Evolutionary conservation across 2,329 filamentous ascomycete species (phyloP).

Genomic region (Colletotrichum plurivorum): DNA sequence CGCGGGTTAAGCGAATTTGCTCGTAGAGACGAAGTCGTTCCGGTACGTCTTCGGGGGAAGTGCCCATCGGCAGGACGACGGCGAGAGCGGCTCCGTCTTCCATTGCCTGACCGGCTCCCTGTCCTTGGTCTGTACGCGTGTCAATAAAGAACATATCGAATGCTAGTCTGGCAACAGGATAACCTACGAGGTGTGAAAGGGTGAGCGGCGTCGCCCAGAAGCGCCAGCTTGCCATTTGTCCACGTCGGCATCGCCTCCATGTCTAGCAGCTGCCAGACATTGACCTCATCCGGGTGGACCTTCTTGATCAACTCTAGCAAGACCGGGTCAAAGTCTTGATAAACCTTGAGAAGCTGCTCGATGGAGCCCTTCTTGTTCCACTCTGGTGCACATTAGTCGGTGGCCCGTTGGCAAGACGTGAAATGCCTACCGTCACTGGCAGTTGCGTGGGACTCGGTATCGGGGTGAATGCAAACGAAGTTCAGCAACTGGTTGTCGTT

Average conservation of each 20-base stretch:
- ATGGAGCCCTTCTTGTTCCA: conserved; percentile 56
- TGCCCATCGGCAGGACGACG: conserved; percentile 66
- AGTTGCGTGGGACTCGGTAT: conserved; percentile 53
- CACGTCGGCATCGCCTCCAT: conserved; percentile 72
- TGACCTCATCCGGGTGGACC: conserved; percentile 61
- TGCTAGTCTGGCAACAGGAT: too few species aligned
- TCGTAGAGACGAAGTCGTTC: conserved; percentile 73
- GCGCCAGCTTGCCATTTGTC: conserved; percentile 65
- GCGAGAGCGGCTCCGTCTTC: conserved; percentile 75
- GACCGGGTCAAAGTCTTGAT: conserved; percentile 58
- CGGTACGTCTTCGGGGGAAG: conserved; percentile 60
- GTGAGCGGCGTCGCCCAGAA: conserved; percentile 78
- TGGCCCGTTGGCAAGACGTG: background rate
- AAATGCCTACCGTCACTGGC: conserved; percentile 48
- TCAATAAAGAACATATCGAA: background rate
- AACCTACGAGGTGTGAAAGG: conserved; percentile 73
- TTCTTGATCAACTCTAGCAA: conserved; percentile 57
- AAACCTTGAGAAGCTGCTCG: conserved; percentile 54
- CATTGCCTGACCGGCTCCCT: conserved; percentile 74
- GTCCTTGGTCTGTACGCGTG: conserved; percentile 60
- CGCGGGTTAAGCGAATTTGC: conserved; percentile 69
- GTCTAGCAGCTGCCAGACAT: conserved; percentile 73
- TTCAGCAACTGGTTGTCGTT: conserved; percentile 60
- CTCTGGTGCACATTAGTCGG: conserved; percentile 42
- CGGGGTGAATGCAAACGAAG: conserved; percentile 67